A percentile compares a stretch with the other conserved stretches of the same genome.
phyloP scores from a whole-genome alignment of 768 basidiomycete species.

The Asterophora lycoperdoides region DNA sequence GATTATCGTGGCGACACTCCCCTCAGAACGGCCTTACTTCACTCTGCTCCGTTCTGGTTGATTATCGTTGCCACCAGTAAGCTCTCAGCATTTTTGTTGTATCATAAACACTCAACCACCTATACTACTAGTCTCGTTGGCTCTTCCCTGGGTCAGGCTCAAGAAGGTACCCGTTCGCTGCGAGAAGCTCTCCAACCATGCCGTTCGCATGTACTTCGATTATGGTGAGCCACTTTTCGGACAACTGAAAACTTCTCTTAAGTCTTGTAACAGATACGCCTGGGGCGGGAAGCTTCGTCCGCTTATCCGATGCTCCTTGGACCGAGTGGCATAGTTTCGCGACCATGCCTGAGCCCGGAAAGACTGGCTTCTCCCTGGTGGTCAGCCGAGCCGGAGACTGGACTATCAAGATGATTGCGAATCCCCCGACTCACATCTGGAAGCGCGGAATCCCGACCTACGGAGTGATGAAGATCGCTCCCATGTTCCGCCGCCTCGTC shows the following conservation, averaged over 20 bases:
- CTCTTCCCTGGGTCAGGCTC: slow-evolving; percentile 42
- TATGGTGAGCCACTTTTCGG: slow-evolving; percentile 26
- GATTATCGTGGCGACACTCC: slow-evolving; percentile 35
- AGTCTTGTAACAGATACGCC: slow-evolving; percentile 32
- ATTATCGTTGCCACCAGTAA: slow-evolving; percentile 31
- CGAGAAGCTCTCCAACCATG: slow-evolving; percentile 39
- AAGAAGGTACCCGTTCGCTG: slow-evolving; percentile 37
- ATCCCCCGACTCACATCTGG: slow-evolving; percentile 54
- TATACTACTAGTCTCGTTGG: slow-evolving; percentile 26
- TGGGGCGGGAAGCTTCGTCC: slow-evolving; percentile 43
- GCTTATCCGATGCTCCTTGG: slow-evolving; percentile 44
- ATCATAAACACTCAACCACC: neutral
- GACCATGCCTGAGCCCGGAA: slow-evolving; percentile 45
- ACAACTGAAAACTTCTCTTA: neutral
- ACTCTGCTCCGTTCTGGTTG: slow-evolving; percentile 38
- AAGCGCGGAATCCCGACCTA: slow-evolving; percentile 55
- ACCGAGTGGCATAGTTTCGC: slow-evolving; percentile 61
- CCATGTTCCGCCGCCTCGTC: slow-evolving; percentile 51
- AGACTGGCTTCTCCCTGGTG: slow-evolving; percentile 51
- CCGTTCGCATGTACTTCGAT: slow-evolving; percentile 41
- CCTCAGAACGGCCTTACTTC: slow-evolving; percentile 3
- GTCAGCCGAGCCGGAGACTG: slow-evolving; percentile 60
- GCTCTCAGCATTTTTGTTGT: neutral
- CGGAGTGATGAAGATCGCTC: slow-evolving; percentile 52
- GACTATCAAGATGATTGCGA: slow-evolving; percentile 48